Conservation (phyloP, 176 grass and related monocot species). For the Urochloa ruziziensis region DNA sequence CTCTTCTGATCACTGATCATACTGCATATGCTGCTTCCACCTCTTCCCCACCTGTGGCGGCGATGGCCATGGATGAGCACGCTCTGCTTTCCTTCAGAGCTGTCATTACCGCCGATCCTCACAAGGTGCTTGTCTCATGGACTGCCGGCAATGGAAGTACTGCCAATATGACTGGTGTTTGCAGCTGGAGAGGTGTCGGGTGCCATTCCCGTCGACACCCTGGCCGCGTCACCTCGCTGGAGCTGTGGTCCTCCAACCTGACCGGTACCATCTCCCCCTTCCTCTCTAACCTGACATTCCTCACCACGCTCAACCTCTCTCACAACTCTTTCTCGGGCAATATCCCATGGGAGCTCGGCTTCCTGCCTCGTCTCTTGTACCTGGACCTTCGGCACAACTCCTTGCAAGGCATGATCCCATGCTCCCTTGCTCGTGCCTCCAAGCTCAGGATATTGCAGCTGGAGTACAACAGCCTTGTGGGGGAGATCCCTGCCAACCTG, state of each 20-base stretch:
- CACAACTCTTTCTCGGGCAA: not conserved
- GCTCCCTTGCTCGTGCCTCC: not conserved
- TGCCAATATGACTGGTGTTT: not conserved
- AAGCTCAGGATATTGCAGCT: conserved; percentile 5
- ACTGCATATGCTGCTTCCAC: not conserved
- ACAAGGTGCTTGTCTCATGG: conserved; percentile 1
- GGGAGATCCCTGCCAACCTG: conserved; percentile 15
- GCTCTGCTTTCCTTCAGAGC: not conserved
- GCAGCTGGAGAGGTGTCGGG: conserved; percentile 21
- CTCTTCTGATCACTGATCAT: not conserved
- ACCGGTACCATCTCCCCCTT: not conserved
- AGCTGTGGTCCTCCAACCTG: conserved; percentile 3
- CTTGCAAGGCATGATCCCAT: not conserved
- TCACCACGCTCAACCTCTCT: conserved; percentile 25
- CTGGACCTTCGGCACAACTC: conserved; percentile 14
- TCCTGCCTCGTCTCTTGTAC: not conserved
- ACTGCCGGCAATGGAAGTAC: not conserved
- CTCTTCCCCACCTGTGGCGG: not conserved
- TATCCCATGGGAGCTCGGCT: not conserved
- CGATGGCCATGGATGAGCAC: not conserved
- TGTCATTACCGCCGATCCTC: not conserved
- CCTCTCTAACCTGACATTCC: conserved; percentile 26
- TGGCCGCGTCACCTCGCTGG: conserved; percentile 15
- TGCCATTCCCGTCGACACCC: conserved; percentile 10
- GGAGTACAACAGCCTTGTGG: conserved; percentile 18